phyloP scores from a whole-genome alignment of 1,284 basidiomycete species.

The Cutaneotrichosporon cyanovorans region DNA sequence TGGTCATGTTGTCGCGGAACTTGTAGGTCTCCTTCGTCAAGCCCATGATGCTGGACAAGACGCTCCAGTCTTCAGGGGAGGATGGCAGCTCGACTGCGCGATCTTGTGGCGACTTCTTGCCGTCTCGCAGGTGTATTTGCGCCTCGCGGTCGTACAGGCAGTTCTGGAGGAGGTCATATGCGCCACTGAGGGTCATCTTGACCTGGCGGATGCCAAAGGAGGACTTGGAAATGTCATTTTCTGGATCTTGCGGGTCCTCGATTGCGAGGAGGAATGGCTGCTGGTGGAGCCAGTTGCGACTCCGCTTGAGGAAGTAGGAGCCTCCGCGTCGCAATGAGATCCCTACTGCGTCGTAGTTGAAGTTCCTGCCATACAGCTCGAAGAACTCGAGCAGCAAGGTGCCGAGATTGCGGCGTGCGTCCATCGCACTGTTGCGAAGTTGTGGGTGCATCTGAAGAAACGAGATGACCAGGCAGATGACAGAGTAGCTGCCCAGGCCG shows the following conservation, averaged over 20 bases:
- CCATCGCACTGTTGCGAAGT: slow-evolving; percentile 77
- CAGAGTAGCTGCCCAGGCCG: slow-evolving; percentile 87
- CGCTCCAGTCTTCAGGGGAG: slow-evolving; percentile 64
- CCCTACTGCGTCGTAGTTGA: slow-evolving; percentile 86
- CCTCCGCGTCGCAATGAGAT: slow-evolving; percentile 81
- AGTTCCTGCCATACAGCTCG: slow-evolving; percentile 57
- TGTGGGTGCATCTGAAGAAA: slow-evolving; percentile 98
- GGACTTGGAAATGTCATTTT: slow-evolving; percentile 86
- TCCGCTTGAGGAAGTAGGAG: slow-evolving; percentile 69
- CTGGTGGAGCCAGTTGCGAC: slow-evolving; percentile 66
- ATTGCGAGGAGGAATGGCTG: slow-evolving; percentile 67
- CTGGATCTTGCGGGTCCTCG: slow-evolving; percentile 89
- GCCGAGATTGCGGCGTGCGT: slow-evolving; percentile 78
- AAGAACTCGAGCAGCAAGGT: slow-evolving; percentile 93
- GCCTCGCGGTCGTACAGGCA: slow-evolving; percentile 27
- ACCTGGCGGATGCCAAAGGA: slow-evolving; percentile 80
- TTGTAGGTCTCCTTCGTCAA: slow-evolving; percentile 67
- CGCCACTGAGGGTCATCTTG: slow-evolving; percentile 73
- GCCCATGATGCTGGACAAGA: slow-evolving; percentile 70
- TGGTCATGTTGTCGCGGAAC: slow-evolving; percentile 5
- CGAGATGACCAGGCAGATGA: slow-evolving; percentile 85
- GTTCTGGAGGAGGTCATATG: slow-evolving; percentile 71
- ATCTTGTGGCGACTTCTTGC: slow-evolving; percentile 75
- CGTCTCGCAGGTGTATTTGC: slow-evolving; percentile 20
- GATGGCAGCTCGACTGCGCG: slow-evolving; percentile 81